Base-by-base conservation (phyloP, 257 asterid species). In the Nicotiana benthamiana region DNA sequence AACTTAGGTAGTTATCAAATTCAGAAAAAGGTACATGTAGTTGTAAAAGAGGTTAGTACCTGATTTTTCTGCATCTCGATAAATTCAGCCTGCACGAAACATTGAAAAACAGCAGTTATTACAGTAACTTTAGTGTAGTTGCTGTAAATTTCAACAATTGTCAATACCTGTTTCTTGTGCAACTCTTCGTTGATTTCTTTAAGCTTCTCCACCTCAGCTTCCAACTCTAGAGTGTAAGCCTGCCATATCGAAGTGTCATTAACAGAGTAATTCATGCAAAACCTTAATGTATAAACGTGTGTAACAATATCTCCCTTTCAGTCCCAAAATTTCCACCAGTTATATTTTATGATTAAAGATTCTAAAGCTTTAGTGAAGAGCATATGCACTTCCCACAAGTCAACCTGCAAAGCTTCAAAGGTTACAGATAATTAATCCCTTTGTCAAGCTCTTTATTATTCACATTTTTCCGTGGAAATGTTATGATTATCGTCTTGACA, bases 151-250 rank as follows among this genome's bases (percentile, higher is more conserved):
- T 22, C 40, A 72, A 81, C 79, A 16, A 76, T 80, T 28, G 72
- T 36, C 53, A 40, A 66, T 57, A 93, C 98, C 97, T 95, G 97
- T 81, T 89, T 93, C 65, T 81, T 90, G 80, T 88, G 90, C 91
- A 95, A 85, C 85, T 93, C 94, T 52, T 87, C 75, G 66, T 95
- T 95, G 78, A 90, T 60, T 87, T 93, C 92, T 86, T 86, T 88
- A 80, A 95, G 98, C 80, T 90, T 88, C 3, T 89, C 97, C 52
- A 93, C 92, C 87, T 95, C 98, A 80, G 95, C 92, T 89, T 95
- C 98, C 91, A 95, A 83, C 79, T 93, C 97, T 79, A 91, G 86
- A n/a, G 98, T 93, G 75, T 95, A 93, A 40, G 98, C 98, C 98
- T 95, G 86, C 64, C 72, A 76, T 74, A 72, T 80, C 82, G 1